A percentile compares a stretch with the other conserved stretches of the same genome.
These are phyloP conservation scores for Aureobasidium leucospermi DNA, from an alignment of 2,329 filamentous ascomycete genomes.

Conservation along the genomic window DNA sequence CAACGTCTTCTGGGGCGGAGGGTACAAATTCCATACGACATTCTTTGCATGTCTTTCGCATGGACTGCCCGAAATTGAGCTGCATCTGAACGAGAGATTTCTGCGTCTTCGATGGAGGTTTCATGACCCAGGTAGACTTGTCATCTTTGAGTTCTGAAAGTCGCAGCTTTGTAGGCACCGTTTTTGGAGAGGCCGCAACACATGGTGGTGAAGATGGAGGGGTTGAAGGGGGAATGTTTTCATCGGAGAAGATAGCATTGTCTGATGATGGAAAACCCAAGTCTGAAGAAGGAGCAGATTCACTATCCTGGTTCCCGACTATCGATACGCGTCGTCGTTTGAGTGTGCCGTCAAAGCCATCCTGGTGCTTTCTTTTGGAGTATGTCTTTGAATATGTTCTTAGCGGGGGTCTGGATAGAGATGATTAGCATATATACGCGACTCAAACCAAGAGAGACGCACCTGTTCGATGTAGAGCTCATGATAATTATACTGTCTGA, in stretches of 20 bases:
- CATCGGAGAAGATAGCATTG: conserved; percentile 22
- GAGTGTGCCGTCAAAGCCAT: neutral
- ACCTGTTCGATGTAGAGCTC: neutral
- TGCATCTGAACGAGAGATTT: conserved; percentile 50
- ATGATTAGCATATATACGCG: neutral
- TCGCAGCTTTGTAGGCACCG: conserved; percentile 24
- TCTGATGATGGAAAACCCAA: conserved; percentile 16
- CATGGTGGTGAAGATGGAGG: conserved; percentile 46
- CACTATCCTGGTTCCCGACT: neutral
- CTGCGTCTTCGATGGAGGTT: conserved; percentile 17
- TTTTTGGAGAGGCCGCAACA: conserved; percentile 20
- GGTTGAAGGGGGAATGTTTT: conserved; percentile 30
- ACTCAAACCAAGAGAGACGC: neutral
- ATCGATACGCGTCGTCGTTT: conserved; percentile 15
- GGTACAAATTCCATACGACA: conserved; percentile 63
- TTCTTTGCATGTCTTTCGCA: conserved; percentile 49
- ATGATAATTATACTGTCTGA: neutral
- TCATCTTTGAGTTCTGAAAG: neutral
- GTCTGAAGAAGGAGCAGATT: conserved; percentile 2
- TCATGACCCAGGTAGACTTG: neutral
- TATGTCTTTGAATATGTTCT: conserved; percentile 10
- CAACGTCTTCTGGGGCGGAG: conserved; percentile 53
- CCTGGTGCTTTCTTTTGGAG: conserved; percentile 6
- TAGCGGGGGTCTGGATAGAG: neutral
- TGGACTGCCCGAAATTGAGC: conserved; percentile 50